Evolutionary conservation across 192 early-diverging fungal genomes (phyloP), one percentile per base, ranked within the genome.

Genomic region (Powellomyces hirtus): DNA sequence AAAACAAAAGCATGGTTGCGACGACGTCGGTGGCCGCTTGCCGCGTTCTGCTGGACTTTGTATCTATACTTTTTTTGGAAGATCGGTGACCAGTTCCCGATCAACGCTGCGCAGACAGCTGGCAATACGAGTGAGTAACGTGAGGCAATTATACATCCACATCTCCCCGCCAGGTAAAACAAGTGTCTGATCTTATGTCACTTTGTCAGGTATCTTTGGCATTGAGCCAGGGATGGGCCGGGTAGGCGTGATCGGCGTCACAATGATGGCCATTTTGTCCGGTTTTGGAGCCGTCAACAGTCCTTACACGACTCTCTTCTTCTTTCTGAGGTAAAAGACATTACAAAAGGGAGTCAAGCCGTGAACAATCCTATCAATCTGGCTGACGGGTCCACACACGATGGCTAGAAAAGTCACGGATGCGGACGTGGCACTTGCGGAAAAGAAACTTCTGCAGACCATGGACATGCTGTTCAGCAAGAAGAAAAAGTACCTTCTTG

Each of bases 211-310:
- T 2, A 22, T 67, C 40, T 60, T 69, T 50, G 67, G n/a, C 4
- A 52, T 72, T 34, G 70, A 72, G 45, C 63, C 64, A 84, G 86
- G 85, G 4, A 92, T 96, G 55, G 91, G 89, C 42, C 84, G 94
- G 35, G 89, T 94, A 5, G 89, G 94, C 14, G 85, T 94, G 18
- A 80, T 98, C 18, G 96, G 96, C 51, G 94, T 98, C 30, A 92
- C 92, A 0, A 77, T 96, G 50, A 98, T 94, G 89, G 93, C 96
- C 0, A 78, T 92, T 7, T 77, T 98, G 8, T 95, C 96, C 0
- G 96, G 94, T 20, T 96, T 96, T 75, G 94, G 93, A 65, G 94
- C 93, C 3, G 94, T 98, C 26, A 91, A 94, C 71, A 88, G 89
- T 31, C 96, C 96, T 0, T 96, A 93, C 75, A 88, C 86, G 18